A percentile compares a stretch with the other conserved stretches of the same genome.
Evolutionary conservation across 2,329 filamentous ascomycete species (phyloP).

Genomic region (Cercospora beticola): DNA sequence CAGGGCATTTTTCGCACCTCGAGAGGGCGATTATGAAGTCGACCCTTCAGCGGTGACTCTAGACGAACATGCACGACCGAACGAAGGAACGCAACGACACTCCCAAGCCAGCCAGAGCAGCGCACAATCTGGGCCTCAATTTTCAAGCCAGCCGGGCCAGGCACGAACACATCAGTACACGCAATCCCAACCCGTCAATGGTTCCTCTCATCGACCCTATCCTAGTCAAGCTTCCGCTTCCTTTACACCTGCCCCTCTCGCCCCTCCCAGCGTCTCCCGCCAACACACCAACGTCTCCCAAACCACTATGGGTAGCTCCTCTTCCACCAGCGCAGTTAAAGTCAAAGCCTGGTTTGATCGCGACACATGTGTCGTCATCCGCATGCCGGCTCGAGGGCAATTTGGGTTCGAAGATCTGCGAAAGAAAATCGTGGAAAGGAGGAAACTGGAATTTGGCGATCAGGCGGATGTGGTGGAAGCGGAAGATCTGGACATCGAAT

Average conservation of each 20-base stretch:
- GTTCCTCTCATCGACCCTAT: conserved; percentile 6
- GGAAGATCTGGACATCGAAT: conserved; percentile 69
- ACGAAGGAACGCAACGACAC: conserved; percentile 61
- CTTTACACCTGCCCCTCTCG: not conserved
- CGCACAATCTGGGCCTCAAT: conserved; percentile 25
- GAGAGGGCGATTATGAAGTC: conserved; percentile 90
- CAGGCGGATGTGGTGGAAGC: conserved; percentile 39
- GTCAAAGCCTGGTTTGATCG: conserved; percentile 89
- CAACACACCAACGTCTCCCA: conserved; percentile 15
- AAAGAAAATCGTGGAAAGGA: conserved; percentile 79
- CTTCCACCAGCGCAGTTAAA: conserved; percentile 59
- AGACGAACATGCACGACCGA: conserved; percentile 67
- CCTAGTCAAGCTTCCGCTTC: conserved; percentile 9
- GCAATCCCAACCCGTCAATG: conserved; percentile 20
- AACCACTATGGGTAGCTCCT: conserved; percentile 21
- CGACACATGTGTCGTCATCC: conserved; percentile 86
- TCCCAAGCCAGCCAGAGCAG: conserved; percentile 36
- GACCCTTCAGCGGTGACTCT: conserved; percentile 63
- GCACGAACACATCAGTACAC: conserved; percentile 32
- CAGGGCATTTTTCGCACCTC: conserved; percentile 84
- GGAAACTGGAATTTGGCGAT: conserved; percentile 61
- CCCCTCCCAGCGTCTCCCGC: conserved; percentile 5
- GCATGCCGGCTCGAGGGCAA: conserved; percentile 68
- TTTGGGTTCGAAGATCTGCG: conserved; percentile 75
- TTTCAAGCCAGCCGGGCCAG: conserved; percentile 26